Base-by-base conservation (phyloP, 2,329 filamentous ascomycete genomes). In the Dactylellina leptospora region DNA sequence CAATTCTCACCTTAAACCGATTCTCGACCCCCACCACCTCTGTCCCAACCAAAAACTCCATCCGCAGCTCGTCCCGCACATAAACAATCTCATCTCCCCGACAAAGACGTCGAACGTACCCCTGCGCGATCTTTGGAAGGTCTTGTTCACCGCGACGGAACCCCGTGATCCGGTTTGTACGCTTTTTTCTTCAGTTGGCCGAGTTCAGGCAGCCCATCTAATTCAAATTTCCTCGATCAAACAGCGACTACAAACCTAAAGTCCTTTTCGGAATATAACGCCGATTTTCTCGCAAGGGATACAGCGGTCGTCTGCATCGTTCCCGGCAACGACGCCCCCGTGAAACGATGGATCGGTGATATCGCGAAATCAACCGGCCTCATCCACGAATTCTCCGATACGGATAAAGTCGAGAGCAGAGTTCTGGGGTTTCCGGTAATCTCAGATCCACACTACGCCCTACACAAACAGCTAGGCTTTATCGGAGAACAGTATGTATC, bases 91-190 rank as follows among this genome's bases (percentile, higher is more conserved):
- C 30, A 23, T 48, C 13, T 1, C 30, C 11, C 45, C 56, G 8
- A 22, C 10, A 2, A 38, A 20, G 2, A 11, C 40, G 9, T 6
- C 38, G 1, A 18, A 22, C 3, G 10, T 62, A 40, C 56, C 58
- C 8, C 22, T 25, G 8, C 28, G 44, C n/a, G 55, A 70, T 18
- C 42, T 58, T 38, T 72, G 68, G 68, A 72, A 44, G 25, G 33
- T 72, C n/a, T 11, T 72, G 1, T 72, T 72, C 40, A 72, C 68
- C 3, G 59, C 53, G n/a, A 42, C 16, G 8, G 33, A 53, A 48
- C 51, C 59, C 20, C 58, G 53, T 25, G 68, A 72, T 60, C 68
- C 68, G 45, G 68, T 72, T 64, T 72, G 68, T 72, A 64, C 22
- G 66, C 50, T 48, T 40, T 40, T 44, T 45, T n/a, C 40, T 38